phyloP scores from a whole-genome alignment of 139 green algal species.

The Chlorella sp. region DNA sequence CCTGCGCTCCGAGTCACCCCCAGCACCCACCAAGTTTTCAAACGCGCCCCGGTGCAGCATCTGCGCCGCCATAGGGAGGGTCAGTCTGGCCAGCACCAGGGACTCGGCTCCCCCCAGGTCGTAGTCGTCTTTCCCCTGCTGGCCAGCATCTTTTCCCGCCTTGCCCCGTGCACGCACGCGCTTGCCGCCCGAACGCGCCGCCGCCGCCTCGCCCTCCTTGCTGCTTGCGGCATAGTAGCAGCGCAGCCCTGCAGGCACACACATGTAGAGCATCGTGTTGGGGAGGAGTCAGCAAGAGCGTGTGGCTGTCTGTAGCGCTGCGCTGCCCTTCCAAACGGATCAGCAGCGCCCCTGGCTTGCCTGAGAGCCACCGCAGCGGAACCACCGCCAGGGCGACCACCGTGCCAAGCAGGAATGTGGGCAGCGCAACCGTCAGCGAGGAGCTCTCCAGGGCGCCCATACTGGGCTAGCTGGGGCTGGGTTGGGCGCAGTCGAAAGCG shows the following conservation, averaged over 20 bases:
- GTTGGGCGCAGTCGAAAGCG: too few relatives aligned
- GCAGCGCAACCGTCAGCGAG: not conserved
- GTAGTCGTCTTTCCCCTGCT: constrained; percentile 1
- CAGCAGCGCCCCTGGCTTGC: not conserved
- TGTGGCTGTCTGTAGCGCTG: too few relatives aligned
- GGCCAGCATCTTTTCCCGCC: not conserved
- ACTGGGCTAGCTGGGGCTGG: too few relatives aligned
- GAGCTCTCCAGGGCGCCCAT: not conserved
- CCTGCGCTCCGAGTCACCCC: not conserved
- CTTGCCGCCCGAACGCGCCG: not conserved
- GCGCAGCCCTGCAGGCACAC: not conserved
- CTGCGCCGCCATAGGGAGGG: not conserved
- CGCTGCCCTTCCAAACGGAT: too few relatives aligned
- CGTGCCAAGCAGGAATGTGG: not conserved
- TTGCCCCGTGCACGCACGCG: not conserved
- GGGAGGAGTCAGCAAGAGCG: too few relatives aligned
- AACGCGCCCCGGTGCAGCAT: not conserved
- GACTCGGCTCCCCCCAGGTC: constrained; percentile 30
- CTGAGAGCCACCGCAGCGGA: not conserved
- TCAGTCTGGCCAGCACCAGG: constrained; percentile 1
- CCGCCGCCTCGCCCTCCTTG: not conserved
- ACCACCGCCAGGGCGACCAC: not conserved
- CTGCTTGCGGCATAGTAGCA: constrained; percentile 18
- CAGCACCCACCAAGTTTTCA: constrained; percentile 24
- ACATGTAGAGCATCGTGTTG: too few relatives aligned